Base-by-base conservation (phyloP, 495 filamentous ascomycete species). In the Hypoxylon cercidicola region DNA sequence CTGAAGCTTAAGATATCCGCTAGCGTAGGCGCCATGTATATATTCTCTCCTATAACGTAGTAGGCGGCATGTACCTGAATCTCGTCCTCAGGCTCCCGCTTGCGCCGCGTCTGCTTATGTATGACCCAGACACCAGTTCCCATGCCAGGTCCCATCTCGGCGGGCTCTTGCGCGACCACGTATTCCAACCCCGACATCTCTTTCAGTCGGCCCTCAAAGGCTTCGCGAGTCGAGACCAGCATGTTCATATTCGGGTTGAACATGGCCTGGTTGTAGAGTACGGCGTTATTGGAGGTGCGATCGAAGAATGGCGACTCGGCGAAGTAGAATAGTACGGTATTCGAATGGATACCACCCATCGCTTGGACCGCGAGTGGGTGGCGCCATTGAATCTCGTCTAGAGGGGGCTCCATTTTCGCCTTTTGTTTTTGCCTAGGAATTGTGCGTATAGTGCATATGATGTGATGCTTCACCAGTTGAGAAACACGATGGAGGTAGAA, bases 271-370 rank as follows among this genome's bases (percentile, higher is more conserved):
- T 83, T 85, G 58, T 85, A 84, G 40, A 97, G 74, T 4, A 88
- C 84, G 58, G 87, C 87, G 74, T 98, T 98, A 77, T 97, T 97
- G 32, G 92, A 93, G 8, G 88, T 93, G 20, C 78, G 80, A 70
- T 99, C 95, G 75, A 91, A 98, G 81, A 97, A 99, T 0, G 93
- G 92, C 2, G 92, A 97, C 62, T 89, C 78, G 47, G 87, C 85
- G 73, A 99, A 97, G 76, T 99, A 99, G 77, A 88, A 92, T 47
- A 96, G 89, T 25, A 97, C 88, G 81, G 78, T 79, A 70, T 88
- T 88, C 15, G 76, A 78, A 66, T 88, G 85, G 32, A 88, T 78
- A 55, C 82, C 82, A 18, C 72, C 66, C 81, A 89, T 86, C 72
- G 81, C 79, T 67, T 87, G 84, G 16, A 84, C 84, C 41, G 84